Base-by-base conservation (phyloP, 2,329 filamentous ascomycete species). In the Cadophora luteo-olivacea region DNA sequence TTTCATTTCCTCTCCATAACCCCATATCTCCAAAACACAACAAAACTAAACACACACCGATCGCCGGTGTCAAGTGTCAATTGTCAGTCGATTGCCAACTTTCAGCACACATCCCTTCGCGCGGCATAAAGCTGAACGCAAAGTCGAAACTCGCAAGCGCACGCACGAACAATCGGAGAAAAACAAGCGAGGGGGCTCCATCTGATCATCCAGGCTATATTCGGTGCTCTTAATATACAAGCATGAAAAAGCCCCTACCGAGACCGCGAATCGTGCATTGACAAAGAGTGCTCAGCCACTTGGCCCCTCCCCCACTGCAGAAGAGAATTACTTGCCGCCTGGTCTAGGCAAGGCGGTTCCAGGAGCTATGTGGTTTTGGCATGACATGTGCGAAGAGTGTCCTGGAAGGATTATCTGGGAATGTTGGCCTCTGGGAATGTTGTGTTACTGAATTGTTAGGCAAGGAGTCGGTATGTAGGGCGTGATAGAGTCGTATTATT, bases 251-350 rank as follows among this genome's bases (percentile, higher is more conserved):
- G 33, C 33, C 57, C 57, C 36, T 60, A 60, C 57, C 57, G 36
- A 41, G 33, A 45, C 45, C 25, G 24, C 38, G 41, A 51, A 62
- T 62, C 60, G 60, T 62, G 60, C 60, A 62, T 62, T 62, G 60
- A 62, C 60, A 51, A 51, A 22, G 41, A 49, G 3, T 5, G 9
- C 60, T 49, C 24, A 62, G 41, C 60, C 60, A 48, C 38, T 33
- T 22, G 12, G 38, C 55, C 60, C 60, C 60, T 62, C 41, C 60
- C 41, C 41, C 16, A 60, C 12, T 8, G 11, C 14, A 33, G 36
- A 60, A 29, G 33, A 41, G 9, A 6, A 25, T 36, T 60, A 22
- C 36, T 45, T 60, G 19, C 57, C 33, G 57, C 57, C n/a, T 25
- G 22, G 33, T 16, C 33, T 41, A 41, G 32, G 55, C 9, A 29